Evolutionary conservation across 192 early-diverging fungal genomes (phyloP).

Genomic region (Coemansia sp.): DNA sequence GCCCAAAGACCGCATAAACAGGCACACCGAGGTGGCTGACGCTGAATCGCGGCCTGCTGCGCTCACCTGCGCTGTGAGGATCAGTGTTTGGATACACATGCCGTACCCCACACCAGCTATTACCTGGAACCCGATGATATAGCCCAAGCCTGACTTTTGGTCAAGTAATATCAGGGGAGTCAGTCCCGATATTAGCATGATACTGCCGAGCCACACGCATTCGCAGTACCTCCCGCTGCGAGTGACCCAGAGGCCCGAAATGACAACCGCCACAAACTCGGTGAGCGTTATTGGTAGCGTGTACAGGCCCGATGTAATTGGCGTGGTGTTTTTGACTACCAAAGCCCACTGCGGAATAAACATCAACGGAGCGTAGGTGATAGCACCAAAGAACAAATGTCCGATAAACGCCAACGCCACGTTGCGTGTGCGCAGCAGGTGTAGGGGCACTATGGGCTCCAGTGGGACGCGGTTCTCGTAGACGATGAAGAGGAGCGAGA

Average conservation of each 20-base stretch:
- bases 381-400: constrained; percentile 19
- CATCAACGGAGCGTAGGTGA: constrained; percentile 16
- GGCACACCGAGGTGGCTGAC: constrained; percentile 9
- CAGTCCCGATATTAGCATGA: background rate
- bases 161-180: constrained; percentile 14
- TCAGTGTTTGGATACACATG: constrained; percentile 14
- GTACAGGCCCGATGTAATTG: constrained; percentile 21
- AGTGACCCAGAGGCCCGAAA: constrained; percentile 10
- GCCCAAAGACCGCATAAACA: constrained; percentile 22
- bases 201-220: constrained; percentile 16
- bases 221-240: constrained; percentile 13
- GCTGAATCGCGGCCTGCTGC: constrained; percentile 14
- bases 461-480: constrained; percentile 57
- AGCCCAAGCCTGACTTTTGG: constrained; percentile 3
- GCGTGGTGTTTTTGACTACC: constrained; percentile 14
- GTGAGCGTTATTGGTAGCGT: constrained; percentile 11
- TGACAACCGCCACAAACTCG: constrained; percentile 7
- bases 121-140: constrained; percentile 12
- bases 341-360: constrained; percentile 23
- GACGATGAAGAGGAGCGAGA: constrained; percentile 49
- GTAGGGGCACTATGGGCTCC: constrained; percentile 64
- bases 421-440: constrained; percentile 55
- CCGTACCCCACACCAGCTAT: constrained; percentile 17
- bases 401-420: constrained; percentile 17
- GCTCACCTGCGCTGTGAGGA: constrained; percentile 18